Evolutionary conservation across 2,329 filamentous ascomycete species (phyloP), one percentile per base, ranked within the genome.

Genomic region (Elsinoe necatrix): DNA sequence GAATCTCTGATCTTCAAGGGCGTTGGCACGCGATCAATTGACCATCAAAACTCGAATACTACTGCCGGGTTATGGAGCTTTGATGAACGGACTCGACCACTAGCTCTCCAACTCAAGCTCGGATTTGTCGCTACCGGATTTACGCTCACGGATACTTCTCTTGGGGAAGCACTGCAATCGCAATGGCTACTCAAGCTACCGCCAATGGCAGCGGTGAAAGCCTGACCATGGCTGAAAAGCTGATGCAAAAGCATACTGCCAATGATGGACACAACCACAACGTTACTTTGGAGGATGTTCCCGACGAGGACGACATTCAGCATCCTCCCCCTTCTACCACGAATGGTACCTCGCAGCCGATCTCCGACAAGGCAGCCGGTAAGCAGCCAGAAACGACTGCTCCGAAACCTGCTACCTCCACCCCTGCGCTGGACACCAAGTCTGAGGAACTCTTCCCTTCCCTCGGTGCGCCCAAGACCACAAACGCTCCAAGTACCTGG

Each of bases 381-480:
- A 89, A 88, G 75, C 82, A 86, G 68, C 85, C 84, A 69, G 43
- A 62, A 42, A 60, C 62, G 60, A 59, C 63, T 31, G 60, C 52
- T 27, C 50, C 60, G 31, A 65, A 61, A 23, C 65, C 66, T 57
- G 63, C 73, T 42, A 65, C 77, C 54, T 18, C 56, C 42, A 65
- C 77, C 54, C 29, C 56, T 20, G 27, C 29, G 6, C 75, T 96
- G 60, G 89, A 97, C 71, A 91, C 89, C 18, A 81, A 88, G 66
- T 95, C 89, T 16, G 87, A 95, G 68, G 91, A 97, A 72, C 77
- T 88, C 59, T 98, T 98, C 79, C 93, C 93, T n/a, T 85, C 91
- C 64, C 81, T 98, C 47, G 92, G 91, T 55, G 79, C 81, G 61
- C 76, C 83, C 55, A 91, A 90, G 72, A 76, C 83, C 31, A 78